Evolutionary conservation across 306 rosid species (phyloP).

Genomic region (Gynostemma pentaphyllum): DNA sequence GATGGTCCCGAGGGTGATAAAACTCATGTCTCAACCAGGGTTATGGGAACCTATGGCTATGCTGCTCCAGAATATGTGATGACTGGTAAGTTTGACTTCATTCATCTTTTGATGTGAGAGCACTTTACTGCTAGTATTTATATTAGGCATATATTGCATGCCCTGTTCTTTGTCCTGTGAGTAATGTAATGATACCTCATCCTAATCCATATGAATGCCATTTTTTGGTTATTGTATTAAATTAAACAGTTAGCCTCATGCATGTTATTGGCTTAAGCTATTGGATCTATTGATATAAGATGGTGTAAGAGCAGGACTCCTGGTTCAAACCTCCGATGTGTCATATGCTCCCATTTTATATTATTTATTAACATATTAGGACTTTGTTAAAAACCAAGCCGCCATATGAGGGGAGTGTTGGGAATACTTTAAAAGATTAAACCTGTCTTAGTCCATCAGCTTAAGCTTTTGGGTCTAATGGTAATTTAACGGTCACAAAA

Average conservation of each 20-base stretch:
- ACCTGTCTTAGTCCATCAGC: too few species aligned
- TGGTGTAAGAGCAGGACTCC: too few species aligned
- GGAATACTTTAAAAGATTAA: too few species aligned
- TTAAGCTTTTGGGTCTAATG: too few species aligned
- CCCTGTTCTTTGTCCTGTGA: neutral
- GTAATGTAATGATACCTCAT: neutral
- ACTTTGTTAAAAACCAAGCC: too few species aligned
- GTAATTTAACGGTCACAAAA: too few species aligned
- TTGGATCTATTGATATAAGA: too few species aligned
- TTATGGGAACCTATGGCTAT: conserved; percentile 96
- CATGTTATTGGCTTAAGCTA: neutral
- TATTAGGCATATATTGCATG: neutral
- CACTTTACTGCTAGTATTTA: neutral
- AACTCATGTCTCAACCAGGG: conserved; percentile 93
- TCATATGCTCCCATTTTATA: too few species aligned
- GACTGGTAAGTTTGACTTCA: conserved; percentile 67
- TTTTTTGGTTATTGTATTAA: neutral
- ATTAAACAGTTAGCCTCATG: neutral
- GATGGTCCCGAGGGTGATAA: conserved; percentile 93
- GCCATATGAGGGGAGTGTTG: too few species aligned
- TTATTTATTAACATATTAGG: too few species aligned
- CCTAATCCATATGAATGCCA: neutral
- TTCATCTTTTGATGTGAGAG: neutral
- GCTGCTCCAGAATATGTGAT: conserved; percentile 98
- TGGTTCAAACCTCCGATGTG: too few species aligned